A percentile compares a stretch with the other conserved stretches of the same genome.
Evolutionary conservation across 495 filamentous ascomycete genomes (phyloP).

Genomic region (Penicillium samsonianum): DNA sequence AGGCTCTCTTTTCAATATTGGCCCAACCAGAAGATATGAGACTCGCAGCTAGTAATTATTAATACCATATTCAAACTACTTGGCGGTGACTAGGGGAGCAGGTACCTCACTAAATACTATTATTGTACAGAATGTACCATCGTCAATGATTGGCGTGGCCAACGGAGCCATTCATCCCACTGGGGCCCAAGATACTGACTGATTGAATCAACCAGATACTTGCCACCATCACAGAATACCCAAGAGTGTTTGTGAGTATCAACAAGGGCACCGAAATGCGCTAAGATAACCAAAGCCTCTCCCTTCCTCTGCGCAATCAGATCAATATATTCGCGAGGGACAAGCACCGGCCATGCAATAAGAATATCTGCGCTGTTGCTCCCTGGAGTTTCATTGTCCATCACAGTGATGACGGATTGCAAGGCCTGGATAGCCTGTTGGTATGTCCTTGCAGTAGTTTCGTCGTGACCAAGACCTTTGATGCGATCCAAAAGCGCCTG

Average conservation of each 20-base stretch:
- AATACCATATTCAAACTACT: too few species aligned
- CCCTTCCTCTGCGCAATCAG: slow-evolving; percentile 11
- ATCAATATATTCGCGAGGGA: slow-evolving; percentile 17
- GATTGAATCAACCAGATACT: slow-evolving; percentile 18
- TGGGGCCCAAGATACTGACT: slow-evolving; percentile 12
- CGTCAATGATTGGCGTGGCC: background rate
- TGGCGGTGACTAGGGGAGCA: too few species aligned
- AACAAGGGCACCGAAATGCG: slow-evolving; percentile 21
- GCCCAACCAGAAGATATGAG: background rate
- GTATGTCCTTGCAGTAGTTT: slow-evolving; percentile 8
- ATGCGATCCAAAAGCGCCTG: slow-evolving; percentile 6
- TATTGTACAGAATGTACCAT: background rate
- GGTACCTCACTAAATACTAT: too few species aligned
- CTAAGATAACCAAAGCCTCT: slow-evolving; percentile 22
- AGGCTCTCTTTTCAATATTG: too few species aligned
- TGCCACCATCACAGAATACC: slow-evolving; percentile 22
- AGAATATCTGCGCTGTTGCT: background rate
- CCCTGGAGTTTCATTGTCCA: background rate
- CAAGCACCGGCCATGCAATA: slow-evolving; percentile 19
- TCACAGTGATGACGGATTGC: slow-evolving; percentile 13
- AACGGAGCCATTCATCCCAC: slow-evolving; percentile 23
- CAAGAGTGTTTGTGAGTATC: slow-evolving; percentile 14
- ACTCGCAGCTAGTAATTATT: background rate
- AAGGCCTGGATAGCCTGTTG: slow-evolving; percentile 11
- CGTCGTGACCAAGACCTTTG: background rate